phyloP scores from a whole-genome alignment of 75 land plant genomes.

The Isoetes taiwanensis region DNA sequence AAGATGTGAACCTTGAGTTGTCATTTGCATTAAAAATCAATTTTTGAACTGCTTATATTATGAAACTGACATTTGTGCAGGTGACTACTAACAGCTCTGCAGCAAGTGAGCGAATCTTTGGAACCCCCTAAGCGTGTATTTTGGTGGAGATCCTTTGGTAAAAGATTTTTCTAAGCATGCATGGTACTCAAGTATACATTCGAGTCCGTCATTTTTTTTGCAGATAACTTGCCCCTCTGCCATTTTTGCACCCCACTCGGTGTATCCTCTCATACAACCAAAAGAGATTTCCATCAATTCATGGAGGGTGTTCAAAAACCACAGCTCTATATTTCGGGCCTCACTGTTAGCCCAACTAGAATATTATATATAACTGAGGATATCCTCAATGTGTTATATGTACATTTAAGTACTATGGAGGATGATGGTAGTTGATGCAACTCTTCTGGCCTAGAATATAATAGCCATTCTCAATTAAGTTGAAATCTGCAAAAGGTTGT shows the following conservation, averaged over 20 bases:
- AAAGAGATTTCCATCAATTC: constrained; percentile 14
- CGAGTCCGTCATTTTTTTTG: too few relatives aligned
- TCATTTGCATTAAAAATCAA: too few relatives aligned
- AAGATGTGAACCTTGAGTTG: too few relatives aligned
- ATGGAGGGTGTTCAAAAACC: constrained; percentile 43
- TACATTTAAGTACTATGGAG: too few relatives aligned
- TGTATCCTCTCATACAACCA: constrained; percentile 67
- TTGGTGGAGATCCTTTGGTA: too few relatives aligned
- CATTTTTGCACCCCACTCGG: constrained; percentile 83
- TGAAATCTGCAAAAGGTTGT: constrained; percentile 47
- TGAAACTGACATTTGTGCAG: constrained; percentile 58
- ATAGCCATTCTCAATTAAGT: constrained; percentile 8
- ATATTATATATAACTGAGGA: constrained; percentile 49
- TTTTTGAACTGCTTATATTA: constrained; percentile 76
- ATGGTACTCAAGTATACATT: too few relatives aligned
- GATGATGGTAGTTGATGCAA: constrained; percentile 73
- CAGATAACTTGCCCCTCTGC: constrained; percentile 35
- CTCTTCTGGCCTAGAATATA: constrained; percentile 84
- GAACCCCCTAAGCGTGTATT: too few relatives aligned
- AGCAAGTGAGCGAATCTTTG: too few relatives aligned
- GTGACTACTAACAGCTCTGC: too few relatives aligned
- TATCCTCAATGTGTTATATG: constrained; percentile 50
- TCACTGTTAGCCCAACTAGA: constrained; percentile 82
- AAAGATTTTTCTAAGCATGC: too few relatives aligned
- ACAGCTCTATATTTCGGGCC: constrained; percentile 88